phyloP scores from a whole-genome alignment of 148 eudicot species.

The Gaultheria prostrata region DNA sequence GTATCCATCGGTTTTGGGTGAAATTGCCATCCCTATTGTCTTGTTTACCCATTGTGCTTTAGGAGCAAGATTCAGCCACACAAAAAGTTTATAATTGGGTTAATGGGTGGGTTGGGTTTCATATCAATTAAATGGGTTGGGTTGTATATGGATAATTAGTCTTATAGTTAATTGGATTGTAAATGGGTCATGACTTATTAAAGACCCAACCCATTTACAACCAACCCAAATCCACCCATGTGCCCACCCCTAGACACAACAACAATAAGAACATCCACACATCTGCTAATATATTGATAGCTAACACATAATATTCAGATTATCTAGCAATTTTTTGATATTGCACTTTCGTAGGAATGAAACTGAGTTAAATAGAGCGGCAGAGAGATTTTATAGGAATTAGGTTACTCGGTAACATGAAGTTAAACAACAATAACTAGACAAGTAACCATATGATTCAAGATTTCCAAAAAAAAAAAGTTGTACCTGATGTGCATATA shows the following conservation, averaged over 20 bases:
- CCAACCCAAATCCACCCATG: too few relatives aligned
- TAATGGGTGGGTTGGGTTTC: too few relatives aligned
- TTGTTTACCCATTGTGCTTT: too few relatives aligned
- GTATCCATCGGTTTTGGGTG: too few relatives aligned
- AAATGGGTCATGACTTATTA: too few relatives aligned
- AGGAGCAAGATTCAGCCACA: too few relatives aligned
- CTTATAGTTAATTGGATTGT: too few relatives aligned
- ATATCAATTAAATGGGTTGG: too few relatives aligned
- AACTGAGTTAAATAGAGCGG: not conserved
- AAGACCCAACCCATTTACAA: too few relatives aligned
- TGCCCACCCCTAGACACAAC: not conserved
- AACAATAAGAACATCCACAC: not conserved
- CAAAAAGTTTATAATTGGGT: too few relatives aligned
- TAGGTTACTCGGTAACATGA: not conserved
- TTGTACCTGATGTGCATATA: constrained; percentile 96
- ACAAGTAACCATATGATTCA: not conserved
- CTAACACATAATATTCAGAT: not conserved
- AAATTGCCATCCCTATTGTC: too few relatives aligned
- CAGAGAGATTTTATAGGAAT: not conserved
- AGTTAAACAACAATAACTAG: not conserved
- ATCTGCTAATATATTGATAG: not conserved
- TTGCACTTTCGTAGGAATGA: not conserved
- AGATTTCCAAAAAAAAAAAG: not conserved
- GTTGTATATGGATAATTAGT: too few relatives aligned
- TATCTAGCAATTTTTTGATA: not conserved